These are phyloP conservation scores for Venturia effusa DNA, from an alignment of 2,329 filamentous ascomycete species.

Conservation along the genomic window DNA sequence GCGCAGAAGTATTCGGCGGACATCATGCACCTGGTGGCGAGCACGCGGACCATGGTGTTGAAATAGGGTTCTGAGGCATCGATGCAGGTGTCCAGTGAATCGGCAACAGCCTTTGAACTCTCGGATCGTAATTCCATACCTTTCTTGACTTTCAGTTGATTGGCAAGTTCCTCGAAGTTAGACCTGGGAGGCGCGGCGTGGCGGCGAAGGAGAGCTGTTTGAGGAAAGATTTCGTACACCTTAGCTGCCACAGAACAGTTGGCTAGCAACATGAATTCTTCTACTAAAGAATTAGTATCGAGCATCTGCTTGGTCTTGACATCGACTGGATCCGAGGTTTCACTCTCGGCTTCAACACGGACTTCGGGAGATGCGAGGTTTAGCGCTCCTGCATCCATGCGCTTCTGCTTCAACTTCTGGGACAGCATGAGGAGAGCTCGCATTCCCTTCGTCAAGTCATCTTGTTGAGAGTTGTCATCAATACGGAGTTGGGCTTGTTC, in stretches of 20 bases:
- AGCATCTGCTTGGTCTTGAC: slow-evolving; percentile 91
- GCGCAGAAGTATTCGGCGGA: slow-evolving; percentile 97
- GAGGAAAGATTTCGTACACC: slow-evolving; percentile 84
- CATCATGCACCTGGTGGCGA: slow-evolving; percentile 98
- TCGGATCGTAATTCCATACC: slow-evolving; percentile 71
- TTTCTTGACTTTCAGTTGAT: slow-evolving; percentile 82
- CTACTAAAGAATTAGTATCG: slow-evolving; percentile 93
- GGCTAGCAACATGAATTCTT: slow-evolving; percentile 98
- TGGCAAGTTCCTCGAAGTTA: slow-evolving; percentile 89
- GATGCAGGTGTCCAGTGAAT: slow-evolving; percentile 76
- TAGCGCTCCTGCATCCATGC: slow-evolving; percentile 88
- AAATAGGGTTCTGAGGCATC: slow-evolving; percentile 83
- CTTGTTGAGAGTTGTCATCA: slow-evolving; percentile 76
- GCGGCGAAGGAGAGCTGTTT: slow-evolving; percentile 86
- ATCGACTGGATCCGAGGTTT: slow-evolving; percentile 91
- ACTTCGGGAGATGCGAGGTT: slow-evolving; percentile 98
- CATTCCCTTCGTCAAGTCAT: slow-evolving; percentile 85
- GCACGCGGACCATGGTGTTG: slow-evolving; percentile 94
- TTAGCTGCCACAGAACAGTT: slow-evolving; percentile 88
- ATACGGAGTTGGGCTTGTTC: slow-evolving; percentile 91
- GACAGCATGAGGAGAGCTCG: slow-evolving; percentile 77
- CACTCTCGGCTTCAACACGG: slow-evolving; percentile 86
- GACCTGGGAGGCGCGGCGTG: slow-evolving; percentile 88
- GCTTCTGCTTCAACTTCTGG: slow-evolving; percentile 86
- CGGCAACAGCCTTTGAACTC: slow-evolving; percentile 84